phyloP scores from a whole-genome alignment of 1,284 basidiomycete genomes.

The Sutorius eximius region DNA sequence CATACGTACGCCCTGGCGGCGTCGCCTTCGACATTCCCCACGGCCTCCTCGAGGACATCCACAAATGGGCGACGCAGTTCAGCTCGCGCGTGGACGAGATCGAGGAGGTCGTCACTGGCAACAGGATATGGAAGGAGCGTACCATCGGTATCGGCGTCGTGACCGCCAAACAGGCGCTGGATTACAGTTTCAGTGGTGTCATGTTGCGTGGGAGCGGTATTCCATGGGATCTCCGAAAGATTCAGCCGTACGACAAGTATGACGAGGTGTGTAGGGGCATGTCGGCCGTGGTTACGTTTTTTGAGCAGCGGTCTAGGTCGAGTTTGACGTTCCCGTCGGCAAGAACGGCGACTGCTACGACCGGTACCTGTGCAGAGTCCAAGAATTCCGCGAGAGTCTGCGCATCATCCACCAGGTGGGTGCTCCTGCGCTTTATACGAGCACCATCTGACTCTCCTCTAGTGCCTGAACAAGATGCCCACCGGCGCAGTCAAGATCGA shows the following conservation, averaged over 20 bases:
- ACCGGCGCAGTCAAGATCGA: slow-evolving; percentile 92
- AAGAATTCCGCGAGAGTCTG: slow-evolving; percentile 96
- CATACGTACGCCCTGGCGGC: slow-evolving; percentile 97
- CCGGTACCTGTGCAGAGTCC: slow-evolving; percentile 93
- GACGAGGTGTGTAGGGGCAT: slow-evolving; percentile 61
- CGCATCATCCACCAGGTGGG: slow-evolving; percentile 81
- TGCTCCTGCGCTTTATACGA: not conserved
- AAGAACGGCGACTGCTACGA: slow-evolving; percentile 98
- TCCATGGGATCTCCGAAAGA: slow-evolving; percentile 94
- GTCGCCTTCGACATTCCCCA: slow-evolving; percentile 98
- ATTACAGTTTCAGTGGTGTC: slow-evolving; percentile 95
- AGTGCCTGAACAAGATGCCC: slow-evolving; percentile 98
- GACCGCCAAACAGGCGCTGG: slow-evolving; percentile 89
- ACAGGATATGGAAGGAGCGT: slow-evolving; percentile 97
- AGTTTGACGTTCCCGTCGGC: slow-evolving; percentile 96
- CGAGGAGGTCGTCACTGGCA: slow-evolving; percentile 96
- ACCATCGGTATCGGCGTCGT: slow-evolving; percentile 92
- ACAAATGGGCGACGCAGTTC: slow-evolving; percentile 98
- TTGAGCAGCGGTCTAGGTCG: slow-evolving; percentile 58
- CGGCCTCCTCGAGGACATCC: slow-evolving; percentile 95
- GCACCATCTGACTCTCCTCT: slow-evolving; percentile 1
- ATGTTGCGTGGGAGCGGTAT: slow-evolving; percentile 96
- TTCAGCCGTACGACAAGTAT: slow-evolving; percentile 95
- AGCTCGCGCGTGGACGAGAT: slow-evolving; percentile 91
- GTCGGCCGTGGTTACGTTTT: not conserved